A percentile compares a stretch with the other conserved stretches of the same genome.
These are phyloP conservation scores for Cerioporus squamosus DNA, from an alignment of 1,284 basidiomycete genomes.

Conservation along the genomic window DNA sequence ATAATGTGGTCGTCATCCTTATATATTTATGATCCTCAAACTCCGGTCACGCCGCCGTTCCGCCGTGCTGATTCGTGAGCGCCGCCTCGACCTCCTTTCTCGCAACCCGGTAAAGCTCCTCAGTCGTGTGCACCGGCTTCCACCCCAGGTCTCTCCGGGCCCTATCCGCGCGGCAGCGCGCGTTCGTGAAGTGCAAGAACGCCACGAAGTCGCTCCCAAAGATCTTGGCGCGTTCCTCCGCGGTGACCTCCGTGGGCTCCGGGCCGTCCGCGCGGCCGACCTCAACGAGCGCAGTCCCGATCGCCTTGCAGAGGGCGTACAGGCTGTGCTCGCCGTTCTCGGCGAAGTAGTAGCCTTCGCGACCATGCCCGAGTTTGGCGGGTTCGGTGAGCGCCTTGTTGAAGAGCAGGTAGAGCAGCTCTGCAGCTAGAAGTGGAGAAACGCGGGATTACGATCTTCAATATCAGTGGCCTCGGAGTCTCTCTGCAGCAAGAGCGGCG, in stretches of 20 bases:
- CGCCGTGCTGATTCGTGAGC: slow-evolving; percentile 7
- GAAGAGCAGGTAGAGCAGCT: slow-evolving; percentile 31
- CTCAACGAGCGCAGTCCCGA: slow-evolving; percentile 39
- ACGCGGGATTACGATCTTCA: no score
- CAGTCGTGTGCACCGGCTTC: slow-evolving; percentile 37
- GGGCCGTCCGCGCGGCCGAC: slow-evolving; percentile 31
- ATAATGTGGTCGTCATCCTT: no score
- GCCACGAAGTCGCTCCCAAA: slow-evolving; percentile 21
- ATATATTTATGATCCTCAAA: no score
- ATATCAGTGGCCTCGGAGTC: background rate
- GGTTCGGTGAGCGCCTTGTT: slow-evolving; percentile 24
- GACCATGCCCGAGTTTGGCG: slow-evolving; percentile 40
- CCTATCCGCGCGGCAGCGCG: slow-evolving; percentile 44
- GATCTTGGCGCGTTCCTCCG: slow-evolving; percentile 38
- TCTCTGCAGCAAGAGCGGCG: no score
- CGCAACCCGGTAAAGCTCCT: slow-evolving; percentile 40
- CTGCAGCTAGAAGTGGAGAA: slow-evolving; percentile 19
- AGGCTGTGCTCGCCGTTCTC: slow-evolving; percentile 50
- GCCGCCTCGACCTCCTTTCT: slow-evolving; percentile 33
- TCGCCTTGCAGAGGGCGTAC: slow-evolving; percentile 41
- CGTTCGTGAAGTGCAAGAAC: slow-evolving; percentile 42
- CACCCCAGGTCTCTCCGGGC: slow-evolving; percentile 44
- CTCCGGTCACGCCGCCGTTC: no score
- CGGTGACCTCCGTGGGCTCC: slow-evolving; percentile 38
- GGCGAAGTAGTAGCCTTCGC: slow-evolving; percentile 51